Evolutionary conservation across 2,329 filamentous ascomycete species (phyloP), one percentile per base, ranked within the genome.

Genomic region (Epichloe typhina): DNA sequence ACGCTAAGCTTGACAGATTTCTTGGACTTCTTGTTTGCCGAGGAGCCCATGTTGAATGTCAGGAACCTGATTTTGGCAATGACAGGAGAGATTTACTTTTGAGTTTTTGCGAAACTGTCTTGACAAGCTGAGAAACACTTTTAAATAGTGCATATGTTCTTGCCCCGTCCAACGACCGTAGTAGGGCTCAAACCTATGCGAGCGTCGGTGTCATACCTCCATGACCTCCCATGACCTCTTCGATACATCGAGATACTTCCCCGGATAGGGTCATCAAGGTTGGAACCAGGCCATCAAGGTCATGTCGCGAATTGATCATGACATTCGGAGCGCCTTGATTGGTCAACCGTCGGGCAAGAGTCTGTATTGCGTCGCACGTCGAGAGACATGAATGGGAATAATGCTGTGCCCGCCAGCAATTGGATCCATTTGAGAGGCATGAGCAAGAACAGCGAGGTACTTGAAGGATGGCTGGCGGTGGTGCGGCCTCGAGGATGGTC

Each of bases 211-310:
- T 13, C 21, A 26, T 46, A 19, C 35, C 13, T 17, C 38, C 33
- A 5, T 26, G 9, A 17, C 12, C 6, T 19, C 15, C 38, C 33
- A 8, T 26, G 9, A 17, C 12, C 6, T 19, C 15, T 35, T 19
- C 11, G 12, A 19, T 49, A 49, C 37, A 46, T 41, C 33, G 33
- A 21, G 46, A 51, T 47, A 51, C 50, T 40, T 45, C 33, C 12
- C 41, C 17, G 23, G 46, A 41, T 39, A 23, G 23, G 46, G 23
- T 40, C 50, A 52, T 52, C 50, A 52, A 46, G 50, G 50, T 52
- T 42, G 40, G 35, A 31, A 46, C 33, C 13, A 17, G 26, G 23
- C 46, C 26, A 52, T 52, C 46, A 52, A 49, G 50, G 50, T 52
- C 12, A 21, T 46, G 12, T 19, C 15, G 35, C 45, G 38, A 44